These are phyloP conservation scores for Hypoxylon rickii DNA, from an alignment of 495 filamentous ascomycete genomes.

Conservation along the genomic window DNA sequence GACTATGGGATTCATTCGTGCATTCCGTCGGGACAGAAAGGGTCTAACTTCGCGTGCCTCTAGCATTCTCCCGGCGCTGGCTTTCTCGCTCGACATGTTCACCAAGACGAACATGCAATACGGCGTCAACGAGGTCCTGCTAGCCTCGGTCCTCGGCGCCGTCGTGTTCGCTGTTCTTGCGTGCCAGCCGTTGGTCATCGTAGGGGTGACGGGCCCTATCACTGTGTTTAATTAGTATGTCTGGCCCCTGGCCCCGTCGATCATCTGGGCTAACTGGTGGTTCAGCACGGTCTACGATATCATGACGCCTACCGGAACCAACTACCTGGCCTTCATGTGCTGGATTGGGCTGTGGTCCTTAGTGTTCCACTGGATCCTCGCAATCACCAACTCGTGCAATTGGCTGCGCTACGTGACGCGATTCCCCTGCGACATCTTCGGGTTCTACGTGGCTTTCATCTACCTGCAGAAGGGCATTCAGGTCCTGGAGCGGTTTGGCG, in stretches of 20 bases:
- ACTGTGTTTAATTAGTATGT: slow-evolving; percentile 80
- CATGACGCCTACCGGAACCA: slow-evolving; percentile 66
- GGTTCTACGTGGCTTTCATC: slow-evolving; percentile 86
- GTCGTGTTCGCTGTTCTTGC: slow-evolving; percentile 77
- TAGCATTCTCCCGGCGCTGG: slow-evolving; percentile 80
- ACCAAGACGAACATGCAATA: slow-evolving; percentile 78
- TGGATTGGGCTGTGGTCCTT: slow-evolving; percentile 87
- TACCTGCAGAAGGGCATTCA: slow-evolving; percentile 86
- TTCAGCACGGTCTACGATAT: slow-evolving; percentile 78
- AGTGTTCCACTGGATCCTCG: slow-evolving; percentile 78
- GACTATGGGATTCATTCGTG: too few species aligned
- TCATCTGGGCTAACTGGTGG: too few species aligned
- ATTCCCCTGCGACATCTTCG: slow-evolving; percentile 87
- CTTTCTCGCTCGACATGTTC: slow-evolving; percentile 86
- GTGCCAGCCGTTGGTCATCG: slow-evolving; percentile 82
- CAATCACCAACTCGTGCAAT: slow-evolving; percentile 80
- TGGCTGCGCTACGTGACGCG: slow-evolving; percentile 79
- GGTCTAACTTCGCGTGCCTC: too few species aligned
- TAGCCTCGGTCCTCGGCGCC: slow-evolving; percentile 76
- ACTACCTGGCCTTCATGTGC: slow-evolving; percentile 82
- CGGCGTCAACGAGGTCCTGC: slow-evolving; percentile 82
- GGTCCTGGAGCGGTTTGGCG: slow-evolving; percentile 64
- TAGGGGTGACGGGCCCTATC: slow-evolving; percentile 88
- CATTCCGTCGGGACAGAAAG: too few species aligned
- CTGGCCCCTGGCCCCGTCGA: slow-evolving; percentile 7